A percentile compares a stretch with the other conserved stretches of the same genome.
Evolutionary conservation across 108 stramenopile species (phyloP).

Genomic region (Cylindrotheca fusiformis): DNA sequence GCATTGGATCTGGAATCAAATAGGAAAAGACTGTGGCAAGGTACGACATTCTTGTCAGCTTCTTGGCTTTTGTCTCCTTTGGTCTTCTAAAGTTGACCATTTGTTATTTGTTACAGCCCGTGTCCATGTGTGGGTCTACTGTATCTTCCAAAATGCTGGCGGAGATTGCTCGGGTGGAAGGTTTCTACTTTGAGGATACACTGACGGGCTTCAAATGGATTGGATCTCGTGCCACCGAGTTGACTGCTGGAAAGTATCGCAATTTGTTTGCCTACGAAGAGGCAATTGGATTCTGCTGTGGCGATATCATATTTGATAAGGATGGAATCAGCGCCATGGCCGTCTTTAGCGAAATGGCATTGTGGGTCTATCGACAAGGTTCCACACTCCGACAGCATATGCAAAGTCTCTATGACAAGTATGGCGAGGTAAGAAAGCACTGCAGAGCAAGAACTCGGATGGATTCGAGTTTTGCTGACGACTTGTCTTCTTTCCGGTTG

Average conservation of each 20-base stretch:
- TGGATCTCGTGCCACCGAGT: constrained; percentile 62
- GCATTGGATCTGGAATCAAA: constrained; percentile 82
- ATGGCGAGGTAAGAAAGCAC: constrained; percentile 86
- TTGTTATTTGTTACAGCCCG: constrained; percentile 27
- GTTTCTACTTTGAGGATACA: constrained; percentile 92
- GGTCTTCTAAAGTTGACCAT: too few species aligned
- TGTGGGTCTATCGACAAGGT: constrained; percentile 51
- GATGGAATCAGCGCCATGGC: constrained; percentile 83
- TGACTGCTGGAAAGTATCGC: constrained; percentile 54
- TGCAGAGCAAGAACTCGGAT: too few species aligned
- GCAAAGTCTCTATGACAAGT: constrained; percentile 78
- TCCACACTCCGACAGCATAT: constrained; percentile 63
- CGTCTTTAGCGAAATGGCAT: constrained; percentile 85
- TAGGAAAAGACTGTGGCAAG: constrained; percentile 61
- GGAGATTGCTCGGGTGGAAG: constrained; percentile 81
- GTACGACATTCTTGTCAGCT: constrained; percentile 23
- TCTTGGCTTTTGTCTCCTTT: too few species aligned
- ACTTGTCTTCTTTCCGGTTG: neutral
- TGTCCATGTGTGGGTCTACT: constrained; percentile 92
- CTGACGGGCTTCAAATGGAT: constrained; percentile 98
- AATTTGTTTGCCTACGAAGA: constrained; percentile 95
- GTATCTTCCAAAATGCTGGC: constrained; percentile 93
- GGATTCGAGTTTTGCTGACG: neutral
- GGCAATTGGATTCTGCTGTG: constrained; percentile 93
- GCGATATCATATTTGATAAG: constrained; percentile 91